Evolutionary conservation across 2,329 filamentous ascomycete genomes (phyloP), one percentile per base, ranked within the genome.

Genomic region (Plenodomus tracheiphilus): DNA sequence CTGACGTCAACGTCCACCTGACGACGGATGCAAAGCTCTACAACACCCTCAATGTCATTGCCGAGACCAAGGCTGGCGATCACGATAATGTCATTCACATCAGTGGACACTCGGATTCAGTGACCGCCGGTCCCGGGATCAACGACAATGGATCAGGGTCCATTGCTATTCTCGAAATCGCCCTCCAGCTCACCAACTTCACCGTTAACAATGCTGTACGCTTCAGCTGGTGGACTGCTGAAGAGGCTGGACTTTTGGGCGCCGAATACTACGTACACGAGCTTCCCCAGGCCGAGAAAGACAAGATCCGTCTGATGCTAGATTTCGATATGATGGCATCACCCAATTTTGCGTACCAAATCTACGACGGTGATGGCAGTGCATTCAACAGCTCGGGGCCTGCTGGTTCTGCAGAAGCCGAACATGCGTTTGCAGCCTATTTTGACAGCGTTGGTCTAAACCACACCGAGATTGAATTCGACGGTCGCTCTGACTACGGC

Each of bases 401-500:
- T 0, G 60, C 75, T 4, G 89, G 89, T 1, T 91, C 87, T 0
- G 82, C 86, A 53, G 80, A 90, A 66, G 78, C 90, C 47, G 81
- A 85, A 79, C 1, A 77, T 85, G 47, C 85, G 85, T 70, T 86
- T 36, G 53, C 65, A 10, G 54, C 63, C 43, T 70, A 66, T 52
- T 70, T 70, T 36, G 55, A 65, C 37, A 65, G 64, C 43, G 58
- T 64, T 10, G 59, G 62, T 2, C 54, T 66, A 9, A 65, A 66
- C 49, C 64, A 85, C 66, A 87, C 84, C 0, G 83, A 87, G 49
- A 88, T 88, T 21, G 81, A 84, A 2, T 93, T 94, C 58, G 86
- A 91, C 60, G 89, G 89, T 6, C 85, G 89, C 49, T 89, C 85
- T 54, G 89, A 94, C 71, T 93, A 93, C 61, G 87, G 85, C 42